Percentiles rank a stretch among this genome's conserved stretches.
These are phyloP conservation scores for Sarcomyxa edulis DNA, from an alignment of 768 basidiomycete genomes.

Conservation along the genomic window DNA sequence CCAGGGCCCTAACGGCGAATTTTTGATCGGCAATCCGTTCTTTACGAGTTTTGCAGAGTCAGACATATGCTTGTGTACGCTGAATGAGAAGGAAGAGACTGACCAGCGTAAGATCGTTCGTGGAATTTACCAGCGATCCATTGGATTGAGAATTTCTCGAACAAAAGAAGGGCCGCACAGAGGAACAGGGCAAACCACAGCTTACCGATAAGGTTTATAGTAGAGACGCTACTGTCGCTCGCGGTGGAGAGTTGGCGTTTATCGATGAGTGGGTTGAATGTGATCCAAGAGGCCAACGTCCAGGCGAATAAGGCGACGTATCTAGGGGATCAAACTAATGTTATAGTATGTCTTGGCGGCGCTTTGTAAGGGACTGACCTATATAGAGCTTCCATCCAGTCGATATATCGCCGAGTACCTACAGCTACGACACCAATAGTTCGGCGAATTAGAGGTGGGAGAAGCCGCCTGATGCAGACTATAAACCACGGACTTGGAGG, in stretches of 20 bases:
- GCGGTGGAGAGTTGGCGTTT: conserved; percentile 26
- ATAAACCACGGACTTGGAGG: background rate
- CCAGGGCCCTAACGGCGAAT: conserved; percentile 64
- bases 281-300: conserved; percentile 62
- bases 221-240: conserved; percentile 25
- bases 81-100: conserved; percentile 9
- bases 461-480: conserved; percentile 32
- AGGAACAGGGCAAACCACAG: conserved; percentile 71
- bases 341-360: background rate
- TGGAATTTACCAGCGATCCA: conserved; percentile 83
- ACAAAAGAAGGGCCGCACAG: conserved; percentile 63
- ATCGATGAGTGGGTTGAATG: conserved; percentile 67
- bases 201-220: conserved; percentile 53
- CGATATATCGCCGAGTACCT: conserved; percentile 67
- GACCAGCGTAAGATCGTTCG: conserved; percentile 65
- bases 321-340: conserved; percentile 15
- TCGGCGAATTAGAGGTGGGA: conserved; percentile 47
- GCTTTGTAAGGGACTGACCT: conserved; percentile 33
- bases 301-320: conserved; percentile 68
- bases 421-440: conserved; percentile 76
- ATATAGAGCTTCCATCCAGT: conserved; percentile 66
- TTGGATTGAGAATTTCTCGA: conserved; percentile 85
- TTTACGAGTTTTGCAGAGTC: conserved; percentile 16
- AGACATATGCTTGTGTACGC: conserved; percentile 1
- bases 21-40: conserved; percentile 85